phyloP scores from a whole-genome alignment of 768 basidiomycete species.

The Mycena filopes region DNA sequence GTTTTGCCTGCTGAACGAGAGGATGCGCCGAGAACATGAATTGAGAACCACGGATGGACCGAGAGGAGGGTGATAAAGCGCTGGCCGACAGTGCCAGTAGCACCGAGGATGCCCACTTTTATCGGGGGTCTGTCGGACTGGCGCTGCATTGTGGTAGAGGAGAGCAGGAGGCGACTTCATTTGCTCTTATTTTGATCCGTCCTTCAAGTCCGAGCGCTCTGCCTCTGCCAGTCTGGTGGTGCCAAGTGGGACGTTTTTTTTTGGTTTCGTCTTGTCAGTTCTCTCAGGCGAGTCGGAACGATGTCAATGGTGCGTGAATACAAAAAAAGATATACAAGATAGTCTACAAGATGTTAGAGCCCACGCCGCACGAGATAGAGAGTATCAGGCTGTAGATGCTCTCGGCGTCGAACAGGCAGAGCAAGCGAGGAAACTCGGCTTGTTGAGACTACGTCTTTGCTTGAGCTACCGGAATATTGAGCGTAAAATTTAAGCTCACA shows the following conservation, averaged over 20 bases:
- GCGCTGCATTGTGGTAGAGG: constrained; percentile 27
- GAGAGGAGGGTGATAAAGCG: constrained; percentile 92
- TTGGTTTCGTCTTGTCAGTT: no score
- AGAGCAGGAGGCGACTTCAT: constrained; percentile 1
- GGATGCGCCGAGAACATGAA: constrained; percentile 91
- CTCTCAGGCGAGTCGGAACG: no score
- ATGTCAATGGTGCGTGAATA: no score
- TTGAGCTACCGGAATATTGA: constrained; percentile 18
- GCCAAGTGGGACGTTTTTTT: no score
- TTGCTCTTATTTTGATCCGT: neutral
- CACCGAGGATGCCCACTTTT: constrained; percentile 82
- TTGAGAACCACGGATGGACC: constrained; percentile 88
- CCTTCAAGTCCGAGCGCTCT: no score
- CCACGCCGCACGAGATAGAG: neutral
- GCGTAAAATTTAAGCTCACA: constrained; percentile 54
- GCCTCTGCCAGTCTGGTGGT: no score
- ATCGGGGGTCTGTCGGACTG: constrained; percentile 24
- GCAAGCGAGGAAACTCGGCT: constrained; percentile 65
- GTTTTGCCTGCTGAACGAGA: constrained; percentile 85
- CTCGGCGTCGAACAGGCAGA: constrained; percentile 62
- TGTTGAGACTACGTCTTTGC: constrained; percentile 55
- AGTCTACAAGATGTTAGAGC: neutral
- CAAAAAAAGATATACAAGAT: no score
- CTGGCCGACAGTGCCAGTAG: constrained; percentile 96
- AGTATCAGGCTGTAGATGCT: neutral